A percentile compares a stretch with the other conserved stretches of the same genome.
Conservation (phyloP, 148 eudicot genomes). For the Persicaria tinctoria region DNA sequence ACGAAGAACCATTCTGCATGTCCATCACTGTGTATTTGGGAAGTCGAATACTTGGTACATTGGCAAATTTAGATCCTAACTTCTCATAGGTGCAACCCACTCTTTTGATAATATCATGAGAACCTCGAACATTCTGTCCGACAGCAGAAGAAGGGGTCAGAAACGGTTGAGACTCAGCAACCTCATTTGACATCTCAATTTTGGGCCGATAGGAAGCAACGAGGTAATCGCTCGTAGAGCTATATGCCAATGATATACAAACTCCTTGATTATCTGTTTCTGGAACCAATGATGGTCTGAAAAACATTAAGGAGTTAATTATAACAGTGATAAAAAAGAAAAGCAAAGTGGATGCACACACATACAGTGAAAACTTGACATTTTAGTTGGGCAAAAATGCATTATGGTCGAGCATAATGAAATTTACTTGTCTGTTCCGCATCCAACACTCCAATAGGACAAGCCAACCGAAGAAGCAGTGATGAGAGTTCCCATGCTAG, state of each 20-base stretch:
- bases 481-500: conserved; percentile 48
- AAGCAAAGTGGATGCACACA: not conserved
- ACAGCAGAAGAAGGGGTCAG: conserved; percentile 28
- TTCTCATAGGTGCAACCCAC: conserved; percentile 29
- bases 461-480: conserved; percentile 82
- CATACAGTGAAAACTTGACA: not conserved
- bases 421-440: conserved; percentile 42
- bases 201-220: conserved; percentile 86
- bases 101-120: conserved; percentile 47
- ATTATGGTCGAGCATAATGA: not conserved
- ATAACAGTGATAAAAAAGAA: not conserved
- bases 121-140: conserved; percentile 53
- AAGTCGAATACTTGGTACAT: conserved; percentile 59
- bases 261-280: conserved; percentile 72
- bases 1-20: conserved; percentile 24
- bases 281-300: conserved; percentile 54
- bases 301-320: conserved; percentile 9
- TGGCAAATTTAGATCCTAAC: conserved; percentile 40
- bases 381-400: not conserved
- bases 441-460: conserved; percentile 74
- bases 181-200: conserved; percentile 35
- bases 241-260: conserved; percentile 79
- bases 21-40: conserved; percentile 61
- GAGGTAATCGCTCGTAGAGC: conserved; percentile 39
- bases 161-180: conserved; percentile 36